Conservation (phyloP, 345 rosid genomes). For the Gossypium thurberi region DNA sequence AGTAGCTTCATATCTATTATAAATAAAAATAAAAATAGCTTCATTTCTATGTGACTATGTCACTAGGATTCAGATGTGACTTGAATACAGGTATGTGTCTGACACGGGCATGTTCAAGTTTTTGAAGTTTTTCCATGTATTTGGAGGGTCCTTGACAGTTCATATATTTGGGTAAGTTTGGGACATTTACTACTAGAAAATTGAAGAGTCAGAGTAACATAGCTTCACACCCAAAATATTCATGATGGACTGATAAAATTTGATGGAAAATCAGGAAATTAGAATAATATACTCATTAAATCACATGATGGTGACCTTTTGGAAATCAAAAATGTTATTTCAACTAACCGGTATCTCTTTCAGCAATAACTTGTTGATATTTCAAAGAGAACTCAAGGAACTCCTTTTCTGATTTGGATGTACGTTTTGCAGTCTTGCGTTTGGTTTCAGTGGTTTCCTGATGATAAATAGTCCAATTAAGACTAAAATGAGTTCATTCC, state of each 20-base stretch:
- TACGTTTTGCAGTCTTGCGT: conserved; percentile 61
- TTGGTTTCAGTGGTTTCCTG: conserved; percentile 70
- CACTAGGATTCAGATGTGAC: background rate
- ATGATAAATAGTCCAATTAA: conserved; percentile 16
- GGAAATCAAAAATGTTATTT: conserved; percentile 9
- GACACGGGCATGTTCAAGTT: background rate
- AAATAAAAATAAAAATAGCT: too few species aligned
- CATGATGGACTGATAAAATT: background rate
- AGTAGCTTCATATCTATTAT: background rate
- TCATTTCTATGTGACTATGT: background rate
- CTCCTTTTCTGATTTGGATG: conserved; percentile 72
- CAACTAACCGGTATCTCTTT: conserved; percentile 71
- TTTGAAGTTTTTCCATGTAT: background rate
- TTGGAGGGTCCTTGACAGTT: background rate
- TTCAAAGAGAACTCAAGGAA: conserved; percentile 76
- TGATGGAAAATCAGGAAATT: background rate
- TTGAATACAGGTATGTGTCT: background rate
- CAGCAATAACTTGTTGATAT: conserved; percentile 88
- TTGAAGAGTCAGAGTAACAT: background rate
- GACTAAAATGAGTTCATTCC: background rate
- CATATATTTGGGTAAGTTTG: too few species aligned
- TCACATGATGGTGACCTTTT: background rate
- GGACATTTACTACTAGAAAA: background rate
- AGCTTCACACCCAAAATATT: background rate
- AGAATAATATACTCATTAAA: background rate